phyloP scores from a whole-genome alignment of 2,329 filamentous ascomycete species.

The Decorospora gaudefroyi region DNA sequence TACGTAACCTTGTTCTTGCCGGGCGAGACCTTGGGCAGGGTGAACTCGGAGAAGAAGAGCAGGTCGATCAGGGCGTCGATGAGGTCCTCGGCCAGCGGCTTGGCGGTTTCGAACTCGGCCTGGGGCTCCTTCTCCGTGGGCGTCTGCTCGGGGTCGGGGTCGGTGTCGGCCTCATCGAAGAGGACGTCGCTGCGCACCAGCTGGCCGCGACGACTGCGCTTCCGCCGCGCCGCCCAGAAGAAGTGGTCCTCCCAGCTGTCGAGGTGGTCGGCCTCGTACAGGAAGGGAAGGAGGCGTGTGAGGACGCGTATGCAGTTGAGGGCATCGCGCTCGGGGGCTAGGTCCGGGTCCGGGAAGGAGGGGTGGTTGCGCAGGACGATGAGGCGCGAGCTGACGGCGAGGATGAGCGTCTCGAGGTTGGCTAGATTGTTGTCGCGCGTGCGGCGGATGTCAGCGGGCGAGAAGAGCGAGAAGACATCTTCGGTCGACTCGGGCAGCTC shows the following conservation, averaged over 20 bases:
- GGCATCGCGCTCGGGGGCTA: slow-evolving; percentile 82
- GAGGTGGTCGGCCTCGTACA: slow-evolving; percentile 87
- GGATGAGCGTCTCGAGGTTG: slow-evolving; percentile 86
- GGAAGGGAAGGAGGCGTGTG: slow-evolving; percentile 83
- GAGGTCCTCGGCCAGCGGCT: slow-evolving; percentile 88
- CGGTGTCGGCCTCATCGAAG: slow-evolving; percentile 74
- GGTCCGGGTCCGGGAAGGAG: slow-evolving; percentile 83
- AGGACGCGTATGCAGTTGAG: slow-evolving; percentile 93
- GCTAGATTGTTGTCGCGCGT: slow-evolving; percentile 82
- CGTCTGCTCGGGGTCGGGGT: slow-evolving; percentile 58
- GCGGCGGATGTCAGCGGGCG: slow-evolving; percentile 75
- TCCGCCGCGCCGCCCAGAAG: slow-evolving; percentile 82
- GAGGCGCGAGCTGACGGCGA: slow-evolving; percentile 80
- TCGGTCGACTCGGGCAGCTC: slow-evolving; percentile 93
- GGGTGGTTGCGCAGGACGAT: slow-evolving; percentile 84
- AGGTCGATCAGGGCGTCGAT: slow-evolving; percentile 88
- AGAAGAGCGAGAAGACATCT: slow-evolving; percentile 96
- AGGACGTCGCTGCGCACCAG: slow-evolving; percentile 69
- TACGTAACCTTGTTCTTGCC: slow-evolving; percentile 82
- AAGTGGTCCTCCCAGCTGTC: slow-evolving; percentile 87
- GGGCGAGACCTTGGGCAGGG: slow-evolving; percentile 72
- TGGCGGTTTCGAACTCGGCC: slow-evolving; percentile 79
- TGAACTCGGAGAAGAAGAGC: slow-evolving; percentile 89
- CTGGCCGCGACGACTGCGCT: slow-evolving; percentile 54
- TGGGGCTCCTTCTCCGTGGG: slow-evolving; percentile 55